Base-by-base conservation (phyloP, 2,329 filamentous ascomycete genomes). In the Aspergillus intermedius region DNA sequence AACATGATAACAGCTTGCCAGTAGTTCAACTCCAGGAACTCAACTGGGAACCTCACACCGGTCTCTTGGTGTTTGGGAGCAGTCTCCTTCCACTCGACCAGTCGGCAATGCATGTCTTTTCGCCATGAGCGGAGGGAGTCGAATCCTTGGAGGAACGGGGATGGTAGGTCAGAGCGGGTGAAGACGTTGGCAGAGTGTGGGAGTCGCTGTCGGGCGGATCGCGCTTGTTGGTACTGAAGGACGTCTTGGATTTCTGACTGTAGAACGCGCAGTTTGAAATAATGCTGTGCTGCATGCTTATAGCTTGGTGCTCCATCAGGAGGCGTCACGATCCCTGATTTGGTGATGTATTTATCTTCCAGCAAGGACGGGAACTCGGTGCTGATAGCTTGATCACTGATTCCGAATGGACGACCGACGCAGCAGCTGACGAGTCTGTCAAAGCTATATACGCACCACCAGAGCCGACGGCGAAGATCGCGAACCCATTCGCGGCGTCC, bases 1-100 rank as follows among this genome's bases (percentile, higher is more conserved):
- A 97, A 79, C 85, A 96, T 90, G 57, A 96, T 94, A 52, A 97
- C 84, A 3, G 90, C 89, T 66, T 96, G 91, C 91, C 91, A 97
- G 69, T 97, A 97, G 67, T 97, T 97, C 52, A 97, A 77, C 60
- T 96, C 89, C 4, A 96, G 72, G 60, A 97, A 95, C 48, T 95
- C 86, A 1, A 88, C 83, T 0, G 87, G 90, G 65, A 97, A 97
- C 3, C 83, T 83, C 2, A 97, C 93, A 1, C 91, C 91, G 0
- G 88, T 95, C 49, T 93, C 83, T 19, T 80, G 71, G 53, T 86
- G 84, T 0, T 80, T 84, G 0, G 91, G 93, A 1, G 90, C 86
- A 4, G 83, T 83, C 23, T 84, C 82, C 66, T 91, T 93, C 93
- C 91, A 97, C 57, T 91, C 83, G 56, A 83, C 84, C 39, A 97